phyloP scores from a whole-genome alignment of 176 grass and related monocot species.

The Carex scoparia region DNA sequence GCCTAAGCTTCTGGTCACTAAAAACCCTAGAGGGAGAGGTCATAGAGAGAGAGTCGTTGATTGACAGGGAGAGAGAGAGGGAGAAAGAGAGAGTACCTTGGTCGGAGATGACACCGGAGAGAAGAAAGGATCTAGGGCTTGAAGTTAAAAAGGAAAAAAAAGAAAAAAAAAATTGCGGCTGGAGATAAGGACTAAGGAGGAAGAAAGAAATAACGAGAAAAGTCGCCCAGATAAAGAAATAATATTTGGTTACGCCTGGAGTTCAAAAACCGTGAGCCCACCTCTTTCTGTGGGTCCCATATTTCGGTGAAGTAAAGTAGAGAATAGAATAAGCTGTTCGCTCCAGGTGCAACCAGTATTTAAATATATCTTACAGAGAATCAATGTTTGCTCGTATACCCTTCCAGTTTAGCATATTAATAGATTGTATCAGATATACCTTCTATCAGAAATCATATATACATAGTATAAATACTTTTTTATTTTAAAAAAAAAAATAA shows the following conservation, averaged over 20 bases:
- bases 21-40: not conserved
- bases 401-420: not conserved
- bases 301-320: not conserved
- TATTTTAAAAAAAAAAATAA: too few species aligned
- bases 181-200: slow-evolving; percentile 21
- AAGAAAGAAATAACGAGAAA: slow-evolving; percentile 24
- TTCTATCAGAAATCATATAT: too few species aligned
- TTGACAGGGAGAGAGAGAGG: not conserved
- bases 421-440: not conserved
- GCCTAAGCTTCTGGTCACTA: not conserved
- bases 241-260: not conserved
- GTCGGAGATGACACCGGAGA: slow-evolving; percentile 16
- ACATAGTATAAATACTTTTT: too few species aligned
- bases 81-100: not conserved
- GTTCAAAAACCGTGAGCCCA: not conserved
- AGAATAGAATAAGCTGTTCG: not conserved
- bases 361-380: not conserved
- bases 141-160: not conserved
- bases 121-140: slow-evolving; percentile 18
- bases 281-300: not conserved
- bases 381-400: not conserved
- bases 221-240: slow-evolving; percentile 1
- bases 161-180: not conserved
- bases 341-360: not conserved
- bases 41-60: not conserved